These are phyloP conservation scores for Coleophoma crateriformis DNA, from an alignment of 2,329 filamentous ascomycete species.

Conservation along the genomic window DNA sequence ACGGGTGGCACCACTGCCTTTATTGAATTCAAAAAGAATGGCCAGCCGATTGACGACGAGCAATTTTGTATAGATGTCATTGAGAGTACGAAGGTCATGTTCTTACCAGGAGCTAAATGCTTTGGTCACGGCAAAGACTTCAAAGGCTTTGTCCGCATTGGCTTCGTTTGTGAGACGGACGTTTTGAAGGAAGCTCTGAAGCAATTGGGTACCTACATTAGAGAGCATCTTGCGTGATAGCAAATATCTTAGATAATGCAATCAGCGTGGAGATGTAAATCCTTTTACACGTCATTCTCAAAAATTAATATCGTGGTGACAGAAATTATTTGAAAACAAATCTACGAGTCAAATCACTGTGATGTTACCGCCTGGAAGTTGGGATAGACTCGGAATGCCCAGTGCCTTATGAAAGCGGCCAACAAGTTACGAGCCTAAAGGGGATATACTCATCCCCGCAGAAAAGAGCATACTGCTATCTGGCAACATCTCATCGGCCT, in stretches of 20 bases:
- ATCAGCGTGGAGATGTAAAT: no score
- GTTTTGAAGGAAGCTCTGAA: constrained; percentile 63
- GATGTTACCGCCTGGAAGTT: no score
- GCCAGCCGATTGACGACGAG: constrained; percentile 61
- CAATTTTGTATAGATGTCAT: constrained; percentile 65
- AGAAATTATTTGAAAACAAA: no score
- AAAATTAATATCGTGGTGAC: no score
- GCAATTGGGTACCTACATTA: constrained; percentile 20
- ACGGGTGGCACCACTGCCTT: constrained; percentile 77
- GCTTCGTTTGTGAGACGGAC: constrained; percentile 67
- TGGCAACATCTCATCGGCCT: no score
- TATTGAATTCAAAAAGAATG: constrained; percentile 59
- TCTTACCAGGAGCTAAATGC: constrained; percentile 67
- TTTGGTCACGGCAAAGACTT: constrained; percentile 66
- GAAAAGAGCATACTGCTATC: no score
- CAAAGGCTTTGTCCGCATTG: constrained; percentile 70
- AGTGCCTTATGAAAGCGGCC: no score
- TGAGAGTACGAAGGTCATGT: constrained; percentile 64
- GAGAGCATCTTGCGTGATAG: constrained; percentile 10
- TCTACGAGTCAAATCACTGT: no score
- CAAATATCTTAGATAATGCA: background rate
- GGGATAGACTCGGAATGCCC: no score
- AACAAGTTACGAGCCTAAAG: no score
- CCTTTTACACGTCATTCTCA: no score
- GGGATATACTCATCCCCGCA: no score